Conservation (phyloP, 257 asterid species). For the Solanum lycopersicoides region DNA sequence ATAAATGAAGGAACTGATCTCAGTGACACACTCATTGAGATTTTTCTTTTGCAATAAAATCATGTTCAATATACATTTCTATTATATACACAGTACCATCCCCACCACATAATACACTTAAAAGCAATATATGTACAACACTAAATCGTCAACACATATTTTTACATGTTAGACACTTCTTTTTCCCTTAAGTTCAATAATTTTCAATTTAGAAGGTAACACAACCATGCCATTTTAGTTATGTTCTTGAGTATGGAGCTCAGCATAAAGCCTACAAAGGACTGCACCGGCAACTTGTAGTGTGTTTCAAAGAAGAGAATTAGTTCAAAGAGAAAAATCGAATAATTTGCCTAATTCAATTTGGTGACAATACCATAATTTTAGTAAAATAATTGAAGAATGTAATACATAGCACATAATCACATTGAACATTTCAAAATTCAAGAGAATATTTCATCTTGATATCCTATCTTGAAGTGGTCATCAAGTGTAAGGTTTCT, state of each 20-base stretch:
- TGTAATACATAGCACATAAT: no score
- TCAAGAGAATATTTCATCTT: not conserved
- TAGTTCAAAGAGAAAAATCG: not conserved
- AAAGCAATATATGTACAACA: not conserved
- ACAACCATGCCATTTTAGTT: conserved; percentile 27
- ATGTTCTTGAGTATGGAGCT: conserved; percentile 2
- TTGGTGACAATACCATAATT: no score
- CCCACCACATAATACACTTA: not conserved
- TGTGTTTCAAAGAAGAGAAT: not conserved
- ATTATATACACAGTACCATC: not conserved
- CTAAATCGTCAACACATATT: not conserved
- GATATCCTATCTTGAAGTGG: not conserved
- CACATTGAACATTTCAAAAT: not conserved
- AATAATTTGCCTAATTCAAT: not conserved
- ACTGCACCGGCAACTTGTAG: conserved; percentile 49
- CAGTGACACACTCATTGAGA: not conserved
- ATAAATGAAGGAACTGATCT: not conserved
- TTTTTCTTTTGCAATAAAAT: not conserved
- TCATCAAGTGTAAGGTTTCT: not conserved
- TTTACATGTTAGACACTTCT: not conserved
- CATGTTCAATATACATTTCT: not conserved
- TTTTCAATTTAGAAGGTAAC: conserved; percentile 37
- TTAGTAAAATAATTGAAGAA: no score
- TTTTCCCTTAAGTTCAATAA: conserved; percentile 9
- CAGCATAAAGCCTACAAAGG: conserved; percentile 31